Conservation (phyloP, 495 filamentous ascomycete genomes). For the Neurospora hispaniola region DNA sequence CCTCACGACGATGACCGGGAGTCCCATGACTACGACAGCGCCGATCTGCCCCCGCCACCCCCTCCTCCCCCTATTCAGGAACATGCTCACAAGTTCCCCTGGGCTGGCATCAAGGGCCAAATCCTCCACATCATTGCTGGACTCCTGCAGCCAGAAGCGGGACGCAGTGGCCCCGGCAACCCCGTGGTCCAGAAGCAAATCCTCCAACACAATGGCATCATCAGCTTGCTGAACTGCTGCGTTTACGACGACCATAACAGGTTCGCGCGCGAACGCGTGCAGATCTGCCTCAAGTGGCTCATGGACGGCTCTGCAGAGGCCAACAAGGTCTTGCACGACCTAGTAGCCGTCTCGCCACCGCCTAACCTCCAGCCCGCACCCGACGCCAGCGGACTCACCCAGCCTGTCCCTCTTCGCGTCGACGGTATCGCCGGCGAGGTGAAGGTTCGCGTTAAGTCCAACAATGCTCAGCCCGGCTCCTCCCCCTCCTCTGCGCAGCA, state of each 20-base stretch:
- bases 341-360: slow-evolving; percentile 30
- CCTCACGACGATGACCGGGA: slow-evolving; percentile 16
- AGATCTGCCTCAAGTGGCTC: slow-evolving; percentile 81
- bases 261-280: slow-evolving; percentile 81
- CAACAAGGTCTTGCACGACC: slow-evolving; percentile 57
- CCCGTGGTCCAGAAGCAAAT: slow-evolving; percentile 78
- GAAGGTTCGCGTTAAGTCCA: slow-evolving; percentile 24
- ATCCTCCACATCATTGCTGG: slow-evolving; percentile 79
- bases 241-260: slow-evolving; percentile 79
- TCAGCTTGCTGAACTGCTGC: slow-evolving; percentile 77
- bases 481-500: background rate
- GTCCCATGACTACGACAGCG: slow-evolving; percentile 28
- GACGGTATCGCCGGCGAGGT: slow-evolving; percentile 37
- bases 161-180: slow-evolving; percentile 51
- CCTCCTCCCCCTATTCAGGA: slow-evolving; percentile 52
- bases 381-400: background rate
- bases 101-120: slow-evolving; percentile 86
- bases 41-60: slow-evolving; percentile 38
- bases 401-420: slow-evolving; percentile 23
- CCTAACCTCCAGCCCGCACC: slow-evolving; percentile 16
- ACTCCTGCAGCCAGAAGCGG: slow-evolving; percentile 50
- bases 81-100: slow-evolving; percentile 80
- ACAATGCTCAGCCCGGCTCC: background rate
- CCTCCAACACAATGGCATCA: slow-evolving; percentile 66
- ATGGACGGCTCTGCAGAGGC: slow-evolving; percentile 78